Percentiles rank a stretch among this genome's conserved stretches.
These are phyloP conservation scores for Auriscalpium orientale DNA, from an alignment of 768 basidiomycete species.

Conservation along the genomic window DNA sequence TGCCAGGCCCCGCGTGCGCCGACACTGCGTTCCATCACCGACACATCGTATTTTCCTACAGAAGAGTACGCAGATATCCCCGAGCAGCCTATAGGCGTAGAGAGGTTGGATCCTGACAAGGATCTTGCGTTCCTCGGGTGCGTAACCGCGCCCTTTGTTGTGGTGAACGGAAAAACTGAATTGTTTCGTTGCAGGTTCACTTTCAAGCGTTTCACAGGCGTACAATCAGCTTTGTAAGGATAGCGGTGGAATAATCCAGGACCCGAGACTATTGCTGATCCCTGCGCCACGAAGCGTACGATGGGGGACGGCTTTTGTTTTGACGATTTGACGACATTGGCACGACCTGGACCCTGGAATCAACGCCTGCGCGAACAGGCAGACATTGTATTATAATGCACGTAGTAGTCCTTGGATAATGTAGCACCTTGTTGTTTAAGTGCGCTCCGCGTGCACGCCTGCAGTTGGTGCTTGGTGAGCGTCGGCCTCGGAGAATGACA, in stretches of 20 bases:
- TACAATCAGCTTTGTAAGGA: constrained; percentile 12
- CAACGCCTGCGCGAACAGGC: not conserved
- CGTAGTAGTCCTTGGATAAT: not conserved
- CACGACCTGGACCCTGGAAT: not conserved
- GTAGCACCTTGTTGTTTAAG: not conserved
- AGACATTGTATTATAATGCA: not conserved
- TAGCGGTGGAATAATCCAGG: too few relatives aligned
- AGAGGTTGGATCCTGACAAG: constrained; percentile 39
- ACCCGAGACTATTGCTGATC: not conserved
- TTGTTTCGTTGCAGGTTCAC: constrained; percentile 46
- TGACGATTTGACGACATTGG: not conserved
- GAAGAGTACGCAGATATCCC: constrained; percentile 82
- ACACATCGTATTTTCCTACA: constrained; percentile 95
- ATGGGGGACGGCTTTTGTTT: not conserved
- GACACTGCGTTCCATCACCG: constrained; percentile 83
- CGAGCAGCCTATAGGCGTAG: constrained; percentile 36
- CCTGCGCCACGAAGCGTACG: not conserved
- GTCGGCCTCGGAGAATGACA: not conserved
- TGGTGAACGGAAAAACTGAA: not conserved
- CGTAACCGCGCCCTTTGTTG: not conserved
- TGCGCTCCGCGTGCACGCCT: not conserved
- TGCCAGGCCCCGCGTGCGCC: constrained; percentile 96
- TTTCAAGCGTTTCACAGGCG: constrained; percentile 63
- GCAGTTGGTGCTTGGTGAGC: not conserved
- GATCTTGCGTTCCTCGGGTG: constrained; percentile 56